Evolutionary conservation across 352 stramenopile genomes (phyloP).

Genomic region (Globisporangium paddicum): DNA sequence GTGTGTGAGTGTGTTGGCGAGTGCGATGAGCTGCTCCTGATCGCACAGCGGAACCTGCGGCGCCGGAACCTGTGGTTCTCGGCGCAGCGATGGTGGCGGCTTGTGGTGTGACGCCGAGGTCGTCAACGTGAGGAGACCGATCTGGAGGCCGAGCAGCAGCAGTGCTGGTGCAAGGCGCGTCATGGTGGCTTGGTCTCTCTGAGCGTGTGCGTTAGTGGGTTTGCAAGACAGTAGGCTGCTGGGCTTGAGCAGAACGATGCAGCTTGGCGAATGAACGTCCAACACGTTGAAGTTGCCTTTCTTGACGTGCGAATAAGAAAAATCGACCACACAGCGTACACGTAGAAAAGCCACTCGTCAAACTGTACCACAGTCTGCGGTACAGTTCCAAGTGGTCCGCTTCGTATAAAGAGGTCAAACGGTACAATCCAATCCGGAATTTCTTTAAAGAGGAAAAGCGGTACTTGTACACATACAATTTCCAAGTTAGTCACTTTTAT

Average conservation of each 20-base stretch:
- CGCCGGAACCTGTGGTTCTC: background rate
- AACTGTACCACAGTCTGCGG: background rate
- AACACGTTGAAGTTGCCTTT: background rate
- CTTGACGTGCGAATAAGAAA: background rate
- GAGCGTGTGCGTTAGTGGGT: background rate
- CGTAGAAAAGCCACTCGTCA: background rate
- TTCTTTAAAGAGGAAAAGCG: too few species aligned
- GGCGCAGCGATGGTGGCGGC: background rate
- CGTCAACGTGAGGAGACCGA: background rate
- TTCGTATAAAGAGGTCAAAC: too few species aligned
- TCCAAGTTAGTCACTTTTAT: too few species aligned
- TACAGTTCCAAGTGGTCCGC: too few species aligned
- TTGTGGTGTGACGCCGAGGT: background rate
- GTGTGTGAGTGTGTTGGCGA: conserved; percentile 22
- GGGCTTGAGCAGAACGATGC: background rate
- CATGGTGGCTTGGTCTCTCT: background rate
- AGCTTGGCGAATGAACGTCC: background rate
- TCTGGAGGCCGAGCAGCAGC: background rate
- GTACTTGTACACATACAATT: too few species aligned
- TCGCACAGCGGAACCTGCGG: conserved; percentile 36
- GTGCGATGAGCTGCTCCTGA: conserved; percentile 30
- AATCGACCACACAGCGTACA: background rate
- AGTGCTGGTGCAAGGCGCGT: background rate
- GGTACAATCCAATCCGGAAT: too few species aligned
- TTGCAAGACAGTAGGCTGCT: background rate